Conservation (phyloP, 2,329 filamentous ascomycete genomes). For the Capronia coronata region DNA sequence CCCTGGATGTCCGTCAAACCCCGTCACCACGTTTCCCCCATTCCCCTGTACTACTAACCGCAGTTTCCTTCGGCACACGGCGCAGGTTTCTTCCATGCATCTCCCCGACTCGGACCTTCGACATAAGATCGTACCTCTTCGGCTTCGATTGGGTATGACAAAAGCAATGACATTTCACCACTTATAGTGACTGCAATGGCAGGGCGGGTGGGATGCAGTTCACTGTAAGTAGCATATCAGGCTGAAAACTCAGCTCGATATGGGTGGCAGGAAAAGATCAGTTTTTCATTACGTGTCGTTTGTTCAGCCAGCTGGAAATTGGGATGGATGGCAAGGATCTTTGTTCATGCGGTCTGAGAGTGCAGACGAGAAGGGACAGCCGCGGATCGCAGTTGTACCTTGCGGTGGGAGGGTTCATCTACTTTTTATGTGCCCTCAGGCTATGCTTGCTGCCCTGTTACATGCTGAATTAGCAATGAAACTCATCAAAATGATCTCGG, state of each 20-base stretch:
- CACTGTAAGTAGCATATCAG: slow-evolving; percentile 16
- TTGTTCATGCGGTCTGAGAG: background rate
- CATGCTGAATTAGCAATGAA: too few relatives aligned
- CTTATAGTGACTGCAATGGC: slow-evolving; percentile 20
- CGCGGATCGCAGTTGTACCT: too few relatives aligned
- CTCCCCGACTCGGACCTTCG: background rate
- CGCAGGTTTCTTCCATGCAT: background rate
- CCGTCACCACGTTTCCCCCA: background rate
- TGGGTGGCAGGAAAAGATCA: background rate
- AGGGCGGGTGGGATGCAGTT: slow-evolving; percentile 22
- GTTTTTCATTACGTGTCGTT: slow-evolving; percentile 1
- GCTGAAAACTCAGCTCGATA: background rate
- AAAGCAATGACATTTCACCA: slow-evolving; percentile 3
- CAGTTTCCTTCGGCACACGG: slow-evolving; percentile 6
- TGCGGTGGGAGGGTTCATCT: too few relatives aligned
- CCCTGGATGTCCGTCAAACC: background rate
- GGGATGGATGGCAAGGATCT: background rate
- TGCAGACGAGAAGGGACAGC: too few relatives aligned
- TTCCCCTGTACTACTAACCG: slow-evolving; percentile 21
- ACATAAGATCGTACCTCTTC: background rate
- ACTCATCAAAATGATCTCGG: too few relatives aligned
- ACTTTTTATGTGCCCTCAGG: too few relatives aligned
- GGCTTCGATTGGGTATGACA: background rate
- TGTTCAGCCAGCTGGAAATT: background rate
- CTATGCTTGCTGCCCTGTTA: too few relatives aligned